A percentile compares a stretch with the other conserved stretches of the same genome.
phyloP scores from a whole-genome alignment of 257 asterid species.

The Penstemon newberryi region DNA sequence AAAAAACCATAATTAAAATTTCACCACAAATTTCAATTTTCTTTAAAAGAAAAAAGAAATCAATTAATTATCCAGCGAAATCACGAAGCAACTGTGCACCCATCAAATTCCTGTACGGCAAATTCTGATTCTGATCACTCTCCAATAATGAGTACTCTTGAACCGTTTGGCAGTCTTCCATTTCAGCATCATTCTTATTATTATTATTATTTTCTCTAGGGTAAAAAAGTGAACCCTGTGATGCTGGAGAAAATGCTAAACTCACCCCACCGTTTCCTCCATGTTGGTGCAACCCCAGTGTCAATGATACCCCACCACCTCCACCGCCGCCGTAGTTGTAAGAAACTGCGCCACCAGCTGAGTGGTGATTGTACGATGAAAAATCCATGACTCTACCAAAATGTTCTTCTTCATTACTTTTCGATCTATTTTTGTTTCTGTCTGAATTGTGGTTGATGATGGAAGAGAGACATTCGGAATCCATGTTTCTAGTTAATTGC shows the following conservation, averaged over 20 bases:
- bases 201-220: conserved; percentile 34
- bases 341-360: conserved; percentile 14
- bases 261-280: conserved; percentile 52
- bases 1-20: neutral
- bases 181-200: conserved; percentile 30
- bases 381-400: conserved; percentile 58
- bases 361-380: conserved; percentile 49
- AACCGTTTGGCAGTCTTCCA: conserved; percentile 67
- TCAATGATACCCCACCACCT: conserved; percentile 65
- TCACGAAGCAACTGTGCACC: conserved; percentile 93
- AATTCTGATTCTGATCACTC: conserved; percentile 55
- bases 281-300: conserved; percentile 72
- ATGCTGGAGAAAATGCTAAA: conserved; percentile 46
- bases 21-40: conserved; percentile 13
- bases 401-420: conserved; percentile 25
- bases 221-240: conserved; percentile 60
- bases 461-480: conserved; percentile 79
- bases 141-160: conserved; percentile 69
- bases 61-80: conserved; percentile 56
- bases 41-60: too few relatives aligned
- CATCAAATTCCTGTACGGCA: conserved; percentile 86
- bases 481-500: conserved; percentile 52
- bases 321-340: conserved; percentile 24
- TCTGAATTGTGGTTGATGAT: conserved; percentile 48
- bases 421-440: conserved; percentile 21